phyloP scores from a whole-genome alignment of 306 rosid species.

The Crataegus laevigata region DNA sequence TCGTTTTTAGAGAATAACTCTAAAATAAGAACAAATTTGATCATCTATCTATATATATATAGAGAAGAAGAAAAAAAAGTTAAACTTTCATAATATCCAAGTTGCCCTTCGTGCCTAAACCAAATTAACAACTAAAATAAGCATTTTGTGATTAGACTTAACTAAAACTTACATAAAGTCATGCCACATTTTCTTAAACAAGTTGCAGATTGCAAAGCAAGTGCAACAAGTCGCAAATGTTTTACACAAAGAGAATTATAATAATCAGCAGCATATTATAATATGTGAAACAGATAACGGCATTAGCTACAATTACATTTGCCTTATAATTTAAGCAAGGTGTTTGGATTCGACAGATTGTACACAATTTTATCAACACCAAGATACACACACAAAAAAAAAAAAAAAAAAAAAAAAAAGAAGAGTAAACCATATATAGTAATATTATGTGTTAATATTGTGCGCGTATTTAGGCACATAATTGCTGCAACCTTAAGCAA shows the following conservation, averaged over 20 bases:
- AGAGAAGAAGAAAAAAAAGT: too few species aligned
- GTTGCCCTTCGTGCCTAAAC: neutral
- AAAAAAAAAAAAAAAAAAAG: too few species aligned
- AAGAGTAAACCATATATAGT: neutral
- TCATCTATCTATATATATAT: too few species aligned
- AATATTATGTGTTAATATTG: neutral
- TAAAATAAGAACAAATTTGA: too few species aligned
- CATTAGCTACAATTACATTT: neutral
- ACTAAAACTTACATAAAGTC: neutral
- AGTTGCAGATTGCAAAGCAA: neutral
- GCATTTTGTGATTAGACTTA: neutral
- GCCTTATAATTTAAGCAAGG: neutral
- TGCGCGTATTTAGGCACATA: neutral
- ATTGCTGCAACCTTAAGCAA: constrained; percentile 19
- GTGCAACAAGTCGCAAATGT: neutral
- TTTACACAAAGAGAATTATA: neutral
- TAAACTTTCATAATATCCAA: too few species aligned
- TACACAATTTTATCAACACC: neutral
- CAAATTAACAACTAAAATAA: neutral
- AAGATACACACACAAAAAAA: too few species aligned
- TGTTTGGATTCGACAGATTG: neutral
- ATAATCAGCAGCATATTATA: too few species aligned
- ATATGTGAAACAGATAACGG: neutral
- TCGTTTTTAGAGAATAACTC: too few species aligned
- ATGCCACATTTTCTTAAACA: neutral